These are phyloP conservation scores for Coemansia sp. DNA, from an alignment of 192 early-diverging fungal species.

Conservation along the genomic window DNA sequence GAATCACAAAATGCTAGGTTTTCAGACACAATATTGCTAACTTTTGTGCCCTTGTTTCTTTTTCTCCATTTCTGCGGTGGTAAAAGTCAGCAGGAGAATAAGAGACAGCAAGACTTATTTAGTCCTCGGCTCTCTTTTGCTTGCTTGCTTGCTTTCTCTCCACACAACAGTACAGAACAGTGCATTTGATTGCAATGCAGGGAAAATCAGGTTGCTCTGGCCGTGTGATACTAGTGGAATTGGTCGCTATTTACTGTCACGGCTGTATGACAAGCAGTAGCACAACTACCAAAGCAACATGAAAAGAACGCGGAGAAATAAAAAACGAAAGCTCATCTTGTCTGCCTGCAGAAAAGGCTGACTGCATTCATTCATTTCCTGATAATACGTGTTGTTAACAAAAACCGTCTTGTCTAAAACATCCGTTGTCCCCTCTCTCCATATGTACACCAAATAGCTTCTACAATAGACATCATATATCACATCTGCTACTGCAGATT, in stretches of 20 bases:
- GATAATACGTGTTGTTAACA: too few relatives aligned
- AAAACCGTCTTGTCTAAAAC: too few relatives aligned
- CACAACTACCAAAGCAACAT: conserved; percentile 2
- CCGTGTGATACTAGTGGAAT: background rate
- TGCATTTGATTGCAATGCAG: background rate
- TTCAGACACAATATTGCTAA: background rate
- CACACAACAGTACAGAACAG: background rate
- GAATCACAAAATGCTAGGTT: background rate
- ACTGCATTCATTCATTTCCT: too few relatives aligned
- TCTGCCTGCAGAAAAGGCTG: background rate
- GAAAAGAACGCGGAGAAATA: background rate
- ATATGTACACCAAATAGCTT: too few relatives aligned
- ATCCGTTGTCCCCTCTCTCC: too few relatives aligned
- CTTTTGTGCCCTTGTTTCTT: background rate
- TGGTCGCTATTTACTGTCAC: conserved; percentile 2
- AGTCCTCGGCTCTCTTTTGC: too few relatives aligned
- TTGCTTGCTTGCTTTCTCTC: too few relatives aligned
- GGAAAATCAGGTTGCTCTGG: too few relatives aligned
- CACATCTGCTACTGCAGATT: background rate
- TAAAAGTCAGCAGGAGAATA: background rate
- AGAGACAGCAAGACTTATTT: too few relatives aligned
- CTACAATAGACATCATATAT: background rate
- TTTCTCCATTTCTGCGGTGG: background rate
- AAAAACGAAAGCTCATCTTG: background rate
- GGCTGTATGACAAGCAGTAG: conserved; percentile 9